A percentile compares a stretch with the other conserved stretches of the same genome.
phyloP scores from a whole-genome alignment of 306 rosid species.

The Leucaena leucocephala region DNA sequence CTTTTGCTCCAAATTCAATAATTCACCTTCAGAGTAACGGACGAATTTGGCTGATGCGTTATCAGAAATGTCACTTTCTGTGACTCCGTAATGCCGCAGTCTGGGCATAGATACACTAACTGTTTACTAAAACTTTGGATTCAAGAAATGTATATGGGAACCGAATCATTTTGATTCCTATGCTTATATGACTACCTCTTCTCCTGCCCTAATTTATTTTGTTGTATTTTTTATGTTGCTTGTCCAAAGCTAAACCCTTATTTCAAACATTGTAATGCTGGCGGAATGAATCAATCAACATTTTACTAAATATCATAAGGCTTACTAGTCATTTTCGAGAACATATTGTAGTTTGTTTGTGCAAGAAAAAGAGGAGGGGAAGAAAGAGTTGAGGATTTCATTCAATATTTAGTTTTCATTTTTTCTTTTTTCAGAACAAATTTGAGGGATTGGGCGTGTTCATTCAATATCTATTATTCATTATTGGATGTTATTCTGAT shows the following conservation, averaged over 20 bases:
- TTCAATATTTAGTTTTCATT: neutral
- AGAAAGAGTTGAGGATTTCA: neutral
- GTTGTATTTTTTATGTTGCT: neutral
- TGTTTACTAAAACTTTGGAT: neutral
- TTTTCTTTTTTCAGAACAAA: neutral
- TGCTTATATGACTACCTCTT: neutral
- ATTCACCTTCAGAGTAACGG: neutral
- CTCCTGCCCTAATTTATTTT: neutral
- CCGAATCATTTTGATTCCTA: neutral
- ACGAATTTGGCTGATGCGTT: neutral
- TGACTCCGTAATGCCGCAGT: neutral
- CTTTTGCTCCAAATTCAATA: neutral
- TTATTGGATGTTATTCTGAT: conserved; percentile 27
- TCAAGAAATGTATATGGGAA: neutral
- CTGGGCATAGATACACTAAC: neutral
- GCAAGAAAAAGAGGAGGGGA: neutral
- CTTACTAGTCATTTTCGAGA: neutral
- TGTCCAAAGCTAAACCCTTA: neutral
- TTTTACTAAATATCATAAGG: neutral
- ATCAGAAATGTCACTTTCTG: neutral
- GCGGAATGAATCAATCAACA: neutral
- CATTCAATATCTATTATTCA: conserved; percentile 6
- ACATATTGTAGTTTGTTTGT: neutral
- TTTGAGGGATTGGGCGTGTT: neutral
- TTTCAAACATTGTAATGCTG: conserved; percentile 1